Evolutionary conservation across 2,329 filamentous ascomycete species (phyloP).

Genomic region (Trichoderma pleuroti): DNA sequence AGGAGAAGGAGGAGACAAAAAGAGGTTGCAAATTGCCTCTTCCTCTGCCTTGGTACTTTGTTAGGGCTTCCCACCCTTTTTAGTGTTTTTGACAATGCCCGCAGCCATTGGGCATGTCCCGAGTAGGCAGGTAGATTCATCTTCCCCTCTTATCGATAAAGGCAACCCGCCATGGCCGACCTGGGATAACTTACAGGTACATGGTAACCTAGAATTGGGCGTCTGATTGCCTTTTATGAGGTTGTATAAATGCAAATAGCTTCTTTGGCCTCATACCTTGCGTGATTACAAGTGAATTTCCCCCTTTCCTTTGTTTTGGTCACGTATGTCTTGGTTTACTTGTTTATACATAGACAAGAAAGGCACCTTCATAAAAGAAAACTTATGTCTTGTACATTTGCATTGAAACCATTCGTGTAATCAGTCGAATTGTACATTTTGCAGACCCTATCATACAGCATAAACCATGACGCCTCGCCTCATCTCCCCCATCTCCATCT

Average conservation of each 20-base stretch:
- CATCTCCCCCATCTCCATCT: not conserved
- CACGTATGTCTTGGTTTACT: too few species aligned
- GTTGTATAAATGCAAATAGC: not conserved
- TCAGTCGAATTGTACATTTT: conserved; percentile 12
- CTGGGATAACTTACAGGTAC: not conserved
- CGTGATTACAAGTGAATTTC: not conserved
- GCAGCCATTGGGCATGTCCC: not conserved
- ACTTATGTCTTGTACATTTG: not conserved
- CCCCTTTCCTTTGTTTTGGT: too few species aligned
- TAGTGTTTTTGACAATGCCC: not conserved
- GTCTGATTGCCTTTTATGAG: not conserved
- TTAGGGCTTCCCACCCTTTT: not conserved
- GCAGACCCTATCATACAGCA: conserved; percentile 17
- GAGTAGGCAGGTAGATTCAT: not conserved
- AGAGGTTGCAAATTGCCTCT: not conserved
- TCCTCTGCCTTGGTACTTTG: not conserved
- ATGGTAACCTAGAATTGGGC: not conserved
- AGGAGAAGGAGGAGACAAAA: not conserved
- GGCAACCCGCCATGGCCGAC: not conserved
- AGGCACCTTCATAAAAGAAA: not conserved
- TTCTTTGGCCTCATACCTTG: not conserved
- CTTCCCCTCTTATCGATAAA: not conserved
- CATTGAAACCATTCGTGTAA: not conserved
- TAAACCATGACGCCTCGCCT: not conserved
- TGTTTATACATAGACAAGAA: not conserved